These are phyloP conservation scores for Thelonectria blattea DNA, from an alignment of 2,329 filamentous ascomycete species.

Conservation along the genomic window DNA sequence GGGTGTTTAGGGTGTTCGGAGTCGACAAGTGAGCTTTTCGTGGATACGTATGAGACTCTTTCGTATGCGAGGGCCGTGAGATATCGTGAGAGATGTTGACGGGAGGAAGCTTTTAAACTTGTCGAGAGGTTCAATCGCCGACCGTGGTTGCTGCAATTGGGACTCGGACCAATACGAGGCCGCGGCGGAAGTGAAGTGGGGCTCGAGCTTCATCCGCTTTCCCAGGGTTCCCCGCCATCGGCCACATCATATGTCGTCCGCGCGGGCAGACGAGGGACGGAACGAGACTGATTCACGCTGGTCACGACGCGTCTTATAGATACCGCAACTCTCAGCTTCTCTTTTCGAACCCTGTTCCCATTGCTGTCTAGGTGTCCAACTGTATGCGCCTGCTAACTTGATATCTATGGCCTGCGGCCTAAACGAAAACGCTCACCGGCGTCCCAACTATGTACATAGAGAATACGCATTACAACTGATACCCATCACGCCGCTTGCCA, in stretches of 20 bases:
- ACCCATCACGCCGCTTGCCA: constrained; percentile 18
- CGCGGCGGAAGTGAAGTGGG: background rate
- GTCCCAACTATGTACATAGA: constrained; percentile 37
- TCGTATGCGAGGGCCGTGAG: background rate
- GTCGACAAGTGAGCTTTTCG: background rate
- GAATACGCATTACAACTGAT: constrained; percentile 41
- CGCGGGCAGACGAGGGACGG: too few relatives aligned
- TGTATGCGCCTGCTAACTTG: constrained; percentile 26
- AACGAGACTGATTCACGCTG: too few relatives aligned
- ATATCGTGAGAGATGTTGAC: background rate
- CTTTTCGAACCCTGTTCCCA: constrained; percentile 18
- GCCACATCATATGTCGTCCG: too few relatives aligned
- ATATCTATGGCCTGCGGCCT: constrained; percentile 30
- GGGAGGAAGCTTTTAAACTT: background rate
- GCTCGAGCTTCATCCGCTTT: background rate
- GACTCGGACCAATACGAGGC: background rate
- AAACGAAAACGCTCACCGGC: constrained; percentile 26
- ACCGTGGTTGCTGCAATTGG: constrained; percentile 5
- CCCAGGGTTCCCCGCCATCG: background rate
- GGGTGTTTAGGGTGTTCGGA: too few relatives aligned
- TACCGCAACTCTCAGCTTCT: too few relatives aligned
- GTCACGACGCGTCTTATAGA: too few relatives aligned
- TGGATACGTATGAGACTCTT: background rate
- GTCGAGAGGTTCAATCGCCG: too few relatives aligned
- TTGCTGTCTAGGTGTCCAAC: constrained; percentile 34